phyloP scores from a whole-genome alignment of 768 basidiomycete species.

The Suillus ampliporus region DNA sequence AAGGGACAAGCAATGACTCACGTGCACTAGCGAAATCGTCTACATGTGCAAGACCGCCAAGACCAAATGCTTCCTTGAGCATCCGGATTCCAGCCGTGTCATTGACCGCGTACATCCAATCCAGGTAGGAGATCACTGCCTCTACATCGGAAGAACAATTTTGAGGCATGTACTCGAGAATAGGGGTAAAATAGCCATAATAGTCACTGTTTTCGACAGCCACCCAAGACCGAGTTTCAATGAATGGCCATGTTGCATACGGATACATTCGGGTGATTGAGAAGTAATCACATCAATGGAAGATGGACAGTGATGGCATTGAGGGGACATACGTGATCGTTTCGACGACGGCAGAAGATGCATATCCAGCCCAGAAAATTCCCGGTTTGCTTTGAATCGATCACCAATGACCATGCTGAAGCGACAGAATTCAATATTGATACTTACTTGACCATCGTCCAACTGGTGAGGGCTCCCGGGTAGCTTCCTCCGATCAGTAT shows the following conservation, averaged over 20 bases:
- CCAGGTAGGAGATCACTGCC: conserved; percentile 65
- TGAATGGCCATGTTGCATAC: background rate
- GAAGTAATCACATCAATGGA: background rate
- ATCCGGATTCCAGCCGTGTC: conserved; percentile 52
- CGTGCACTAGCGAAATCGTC: conserved; percentile 71
- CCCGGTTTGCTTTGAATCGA: conserved; percentile 37
- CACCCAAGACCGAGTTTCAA: too few species aligned
- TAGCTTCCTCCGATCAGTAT: conserved; percentile 51
- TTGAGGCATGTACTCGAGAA: conserved; percentile 66
- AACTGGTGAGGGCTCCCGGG: conserved; percentile 55
- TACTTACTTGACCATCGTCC: conserved; percentile 71
- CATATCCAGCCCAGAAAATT: conserved; percentile 49
- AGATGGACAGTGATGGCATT: background rate
- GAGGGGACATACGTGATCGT: conserved; percentile 44
- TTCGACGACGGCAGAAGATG: conserved; percentile 53
- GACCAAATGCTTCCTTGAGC: conserved; percentile 64
- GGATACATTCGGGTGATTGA: background rate
- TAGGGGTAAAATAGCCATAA: conserved; percentile 69
- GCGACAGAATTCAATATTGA: background rate
- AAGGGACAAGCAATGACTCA: conserved; percentile 28
- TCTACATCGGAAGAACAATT: conserved; percentile 80
- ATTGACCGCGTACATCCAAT: conserved; percentile 55
- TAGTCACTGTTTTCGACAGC: conserved; percentile 20
- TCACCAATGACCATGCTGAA: background rate
- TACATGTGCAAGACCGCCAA: conserved; percentile 59